Conservation (phyloP, 2,329 filamentous ascomycete genomes). For the Colletotrichum sp. region DNA sequence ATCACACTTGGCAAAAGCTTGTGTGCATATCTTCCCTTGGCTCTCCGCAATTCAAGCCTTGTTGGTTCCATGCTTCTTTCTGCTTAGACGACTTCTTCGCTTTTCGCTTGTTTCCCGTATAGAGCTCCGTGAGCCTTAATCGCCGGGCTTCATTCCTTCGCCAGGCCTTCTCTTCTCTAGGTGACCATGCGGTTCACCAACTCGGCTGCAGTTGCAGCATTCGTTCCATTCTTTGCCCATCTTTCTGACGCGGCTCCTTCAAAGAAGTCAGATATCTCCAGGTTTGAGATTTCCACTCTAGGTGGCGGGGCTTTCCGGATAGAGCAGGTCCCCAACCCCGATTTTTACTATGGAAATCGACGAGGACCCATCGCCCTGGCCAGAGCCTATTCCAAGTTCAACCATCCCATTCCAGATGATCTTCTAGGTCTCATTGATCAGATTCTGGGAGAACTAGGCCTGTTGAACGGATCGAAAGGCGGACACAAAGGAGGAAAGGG, state of each 20-base stretch:
- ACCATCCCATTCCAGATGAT: conserved; percentile 36
- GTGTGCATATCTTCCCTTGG: conserved; percentile 12
- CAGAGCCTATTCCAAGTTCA: conserved; percentile 44
- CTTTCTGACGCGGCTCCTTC: conserved; percentile 32
- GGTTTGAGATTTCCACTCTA: conserved; percentile 36
- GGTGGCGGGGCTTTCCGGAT: conserved; percentile 46
- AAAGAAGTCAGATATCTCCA: conserved; percentile 27
- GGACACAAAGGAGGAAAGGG: not conserved
- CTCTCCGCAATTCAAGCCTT: not conserved
- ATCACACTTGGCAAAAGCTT: conserved; percentile 22
- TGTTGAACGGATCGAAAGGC: conserved; percentile 20
- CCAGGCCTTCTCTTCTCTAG: conserved; percentile 4
- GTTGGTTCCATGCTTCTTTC: not conserved
- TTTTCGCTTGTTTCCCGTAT: not conserved
- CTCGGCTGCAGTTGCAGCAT: conserved; percentile 37
- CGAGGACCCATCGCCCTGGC: conserved; percentile 43
- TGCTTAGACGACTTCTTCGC: not conserved
- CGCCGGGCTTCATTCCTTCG: conserved; percentile 22
- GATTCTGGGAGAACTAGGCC: conserved; percentile 37
- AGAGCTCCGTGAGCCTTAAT: conserved; percentile 16
- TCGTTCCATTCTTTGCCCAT: conserved; percentile 10
- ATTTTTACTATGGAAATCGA: conserved; percentile 33
- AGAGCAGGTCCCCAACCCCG: conserved; percentile 41
- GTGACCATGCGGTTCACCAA: conserved; percentile 37
- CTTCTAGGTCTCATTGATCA: conserved; percentile 36